Base-by-base conservation (phyloP, 2,329 filamentous ascomycete genomes). In the Ramularia endophylla region DNA sequence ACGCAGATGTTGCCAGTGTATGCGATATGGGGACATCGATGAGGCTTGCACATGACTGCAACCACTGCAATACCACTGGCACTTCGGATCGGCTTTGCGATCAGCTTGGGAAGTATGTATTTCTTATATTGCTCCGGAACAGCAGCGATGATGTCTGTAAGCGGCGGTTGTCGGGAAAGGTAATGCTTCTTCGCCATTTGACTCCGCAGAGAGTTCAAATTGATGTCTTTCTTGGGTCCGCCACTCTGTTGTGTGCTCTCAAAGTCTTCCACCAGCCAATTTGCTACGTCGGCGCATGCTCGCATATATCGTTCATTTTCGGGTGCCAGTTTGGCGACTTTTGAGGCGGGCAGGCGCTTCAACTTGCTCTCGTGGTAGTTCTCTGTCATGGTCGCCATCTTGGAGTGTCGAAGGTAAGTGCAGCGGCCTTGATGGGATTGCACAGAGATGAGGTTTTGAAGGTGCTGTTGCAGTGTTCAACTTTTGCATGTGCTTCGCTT, bases 121-220 rank as follows among this genome's bases (percentile, higher is more conserved):
- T 97, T 98, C 73, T 97, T 98, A 71, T 97, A 95, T 64, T 97
- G 89, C 63, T 98, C 92, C n/a, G 94, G 94, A 27, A 98, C 90
- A 8, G 92, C 92, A 40, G 92, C 87, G 60, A 98, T 97, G 60
- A 98, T 98, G 46, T 92, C 90, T 7, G 90, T 97, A 51, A 98
- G 71, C 18, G 94, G 87, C 22, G 92, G 92, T 54, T 94, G 86
- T 47, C 80, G 87, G 64, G 80, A 83, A 47, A 98, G 72, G 62
- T 81, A 85, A 70, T 97, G 88, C 70, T 95, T 97, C 70, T 92
- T 94, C 33, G 92, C 79, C 48, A 95, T 80, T 61, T 89, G 89
- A 40, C 86, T 81, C 33, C 92, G 82, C 52, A 98, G 67, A 44
- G 80, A 75, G 66, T 98, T 98, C 56, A 98, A 75, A 62, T 98